Base-by-base conservation (phyloP, 1,284 basidiomycete species). In the Heliocybe sulcata region DNA sequence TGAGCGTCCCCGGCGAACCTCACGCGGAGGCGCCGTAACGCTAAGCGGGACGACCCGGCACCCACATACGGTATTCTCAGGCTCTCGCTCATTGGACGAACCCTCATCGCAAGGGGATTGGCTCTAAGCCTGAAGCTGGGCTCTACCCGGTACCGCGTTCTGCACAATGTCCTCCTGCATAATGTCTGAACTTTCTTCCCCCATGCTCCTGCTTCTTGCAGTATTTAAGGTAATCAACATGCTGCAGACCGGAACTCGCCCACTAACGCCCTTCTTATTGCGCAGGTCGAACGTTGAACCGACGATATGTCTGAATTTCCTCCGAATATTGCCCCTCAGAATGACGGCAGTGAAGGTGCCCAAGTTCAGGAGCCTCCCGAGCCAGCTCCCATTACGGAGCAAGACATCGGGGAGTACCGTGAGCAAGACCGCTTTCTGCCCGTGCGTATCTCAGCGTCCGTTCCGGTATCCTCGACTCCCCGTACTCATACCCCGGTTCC, bases 381-480 rank as follows among this genome's bases (percentile, higher is more conserved):
- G 60, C 77, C 83, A 6, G 74, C 77, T 42, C 84, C 85, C 33
- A 94, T 95, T 63, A 94, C 91, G 2, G 92, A 95, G 59, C 85
- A 91, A 61, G 92, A 95, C 67, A 85, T 96, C 42, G 92, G 92
- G 53, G 91, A 94, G 66, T 95, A 92, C 67, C 80, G 90, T 63
- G 92, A 95, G 67, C 92, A 95, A 69, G 93, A 96, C 72, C 81
- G 92, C 45, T 94, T 90, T 71, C 77, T 95, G 12, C 93, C 93
- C 11, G 92, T 94, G 62, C 65, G 83, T 78, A n/a, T 31, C 56
- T 54, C 48, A 49, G 47, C 27, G 8, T 23, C 52, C 50, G 54
- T 51, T 14, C 42, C 48, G 14, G 49, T 48, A 26, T 23, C 1
- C 22, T 3, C 25, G 14, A 20, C 6, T 45, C 25, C 29, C 47